Evolutionary conservation across 345 rosid genomes (phyloP).

Genomic region (Geranium brycei): DNA sequence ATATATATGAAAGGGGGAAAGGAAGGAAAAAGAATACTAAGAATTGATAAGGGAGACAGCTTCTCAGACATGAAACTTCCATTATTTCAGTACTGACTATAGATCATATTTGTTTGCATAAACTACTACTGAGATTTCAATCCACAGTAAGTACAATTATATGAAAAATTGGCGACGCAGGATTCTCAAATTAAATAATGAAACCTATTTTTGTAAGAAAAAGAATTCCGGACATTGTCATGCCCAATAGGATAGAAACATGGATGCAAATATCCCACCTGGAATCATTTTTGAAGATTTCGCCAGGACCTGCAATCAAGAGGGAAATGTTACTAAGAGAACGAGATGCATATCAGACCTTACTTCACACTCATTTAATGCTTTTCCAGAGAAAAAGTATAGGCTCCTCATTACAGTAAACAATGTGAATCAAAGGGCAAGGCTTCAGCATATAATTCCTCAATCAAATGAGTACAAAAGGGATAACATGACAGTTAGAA

Average conservation of each 20-base stretch:
- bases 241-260: neutral
- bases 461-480: neutral
- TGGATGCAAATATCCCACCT: constrained; percentile 24
- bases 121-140: no score
- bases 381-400: neutral
- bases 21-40: no score
- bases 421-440: neutral
- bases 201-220: no score
- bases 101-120: no score
- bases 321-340: constrained; percentile 4
- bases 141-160: no score
- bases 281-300: constrained; percentile 98
- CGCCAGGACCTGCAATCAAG: constrained; percentile 55
- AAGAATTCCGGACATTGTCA: neutral
- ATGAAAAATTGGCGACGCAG: no score
- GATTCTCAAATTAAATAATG: no score
- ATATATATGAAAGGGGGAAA: no score
- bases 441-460: neutral
- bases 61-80: no score
- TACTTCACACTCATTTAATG: neutral
- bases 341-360: neutral
- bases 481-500: neutral
- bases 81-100: no score
- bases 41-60: no score
- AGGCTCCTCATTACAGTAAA: neutral